Conservation (phyloP, 768 basidiomycete genomes). For the Naganishia friedmannii region DNA sequence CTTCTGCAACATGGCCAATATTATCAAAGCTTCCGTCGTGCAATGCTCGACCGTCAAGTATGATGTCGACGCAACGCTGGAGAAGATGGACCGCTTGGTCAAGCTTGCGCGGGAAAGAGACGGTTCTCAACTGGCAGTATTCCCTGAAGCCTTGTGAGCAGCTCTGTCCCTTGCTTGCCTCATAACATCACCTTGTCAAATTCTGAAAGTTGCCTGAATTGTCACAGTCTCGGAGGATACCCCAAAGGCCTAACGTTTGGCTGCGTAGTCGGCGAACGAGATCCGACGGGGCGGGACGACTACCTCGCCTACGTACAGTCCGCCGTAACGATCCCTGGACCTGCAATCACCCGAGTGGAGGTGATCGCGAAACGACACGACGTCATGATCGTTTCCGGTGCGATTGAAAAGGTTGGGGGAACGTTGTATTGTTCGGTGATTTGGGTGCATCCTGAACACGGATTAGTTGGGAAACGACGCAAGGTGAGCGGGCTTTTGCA, state of each 20-base stretch:
- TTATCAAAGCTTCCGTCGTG: slow-evolving; percentile 34
- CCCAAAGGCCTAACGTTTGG: slow-evolving; percentile 54
- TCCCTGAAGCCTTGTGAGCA: slow-evolving; percentile 37
- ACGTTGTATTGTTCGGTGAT: slow-evolving; percentile 64
- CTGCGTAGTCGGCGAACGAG: slow-evolving; percentile 58
- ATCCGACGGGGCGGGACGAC: slow-evolving; percentile 60
- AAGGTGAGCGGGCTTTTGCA: slow-evolving; percentile 54
- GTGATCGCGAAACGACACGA: slow-evolving; percentile 56
- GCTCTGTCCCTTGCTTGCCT: neutral
- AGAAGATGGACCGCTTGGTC: slow-evolving; percentile 33
- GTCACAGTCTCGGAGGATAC: slow-evolving; percentile 36
- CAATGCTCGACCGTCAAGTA: slow-evolving; percentile 33
- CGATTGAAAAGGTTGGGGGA: slow-evolving; percentile 62
- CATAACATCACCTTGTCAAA: neutral
- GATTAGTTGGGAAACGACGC: slow-evolving; percentile 63
- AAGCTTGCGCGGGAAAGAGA: slow-evolving; percentile 22
- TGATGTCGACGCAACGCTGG: slow-evolving; percentile 30
- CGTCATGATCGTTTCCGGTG: slow-evolving; percentile 62
- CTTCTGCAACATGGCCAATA: neutral
- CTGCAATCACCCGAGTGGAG: slow-evolving; percentile 57
- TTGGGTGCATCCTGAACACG: slow-evolving; percentile 60
- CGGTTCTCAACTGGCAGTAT: slow-evolving; percentile 29
- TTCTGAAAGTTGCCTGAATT: neutral
- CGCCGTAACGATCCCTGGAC: slow-evolving; percentile 61
- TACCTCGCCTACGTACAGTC: slow-evolving; percentile 60